phyloP scores from a whole-genome alignment of 139 green algal genomes.

The Chlorella vulgaris region DNA sequence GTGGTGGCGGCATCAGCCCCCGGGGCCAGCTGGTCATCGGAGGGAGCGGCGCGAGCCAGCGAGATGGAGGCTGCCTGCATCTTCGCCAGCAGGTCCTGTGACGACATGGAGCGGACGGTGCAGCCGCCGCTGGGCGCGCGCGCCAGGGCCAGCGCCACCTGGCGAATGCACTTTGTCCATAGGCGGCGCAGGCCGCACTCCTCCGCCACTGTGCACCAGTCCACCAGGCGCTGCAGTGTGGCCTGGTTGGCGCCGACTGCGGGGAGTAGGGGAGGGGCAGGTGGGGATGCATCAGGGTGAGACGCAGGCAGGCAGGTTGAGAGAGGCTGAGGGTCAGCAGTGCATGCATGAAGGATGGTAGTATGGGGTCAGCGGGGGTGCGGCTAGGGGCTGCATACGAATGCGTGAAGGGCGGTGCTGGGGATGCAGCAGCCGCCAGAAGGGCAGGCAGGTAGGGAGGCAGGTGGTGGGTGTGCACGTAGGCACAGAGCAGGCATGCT shows the following conservation, averaged over 20 bases:
- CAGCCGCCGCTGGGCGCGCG: neutral
- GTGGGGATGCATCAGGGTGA: neutral
- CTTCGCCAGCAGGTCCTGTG: neutral
- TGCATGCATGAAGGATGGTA: neutral
- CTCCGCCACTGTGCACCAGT: constrained; percentile 17
- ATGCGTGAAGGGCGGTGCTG: too few relatives aligned
- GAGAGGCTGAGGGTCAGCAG: neutral
- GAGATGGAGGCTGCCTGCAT: neutral
- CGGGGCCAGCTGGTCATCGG: neutral
- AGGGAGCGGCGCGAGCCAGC: neutral
- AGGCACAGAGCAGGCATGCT: too few relatives aligned
- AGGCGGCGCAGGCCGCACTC: constrained; percentile 14
- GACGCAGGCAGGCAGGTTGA: too few relatives aligned
- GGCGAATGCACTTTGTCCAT: constrained; percentile 20
- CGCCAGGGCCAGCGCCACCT: neutral
- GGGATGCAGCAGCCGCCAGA: neutral
- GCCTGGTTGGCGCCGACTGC: neutral
- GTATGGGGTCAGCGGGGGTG: neutral
- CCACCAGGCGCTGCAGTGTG: constrained; percentile 16
- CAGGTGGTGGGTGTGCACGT: too few relatives aligned
- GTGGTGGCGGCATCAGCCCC: neutral
- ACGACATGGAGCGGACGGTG: neutral
- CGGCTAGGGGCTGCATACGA: neutral
- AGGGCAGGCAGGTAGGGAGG: too few relatives aligned
- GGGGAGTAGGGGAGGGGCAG: neutral